Base-by-base conservation (phyloP, 345 rosid genomes). In the Punica granatum region DNA sequence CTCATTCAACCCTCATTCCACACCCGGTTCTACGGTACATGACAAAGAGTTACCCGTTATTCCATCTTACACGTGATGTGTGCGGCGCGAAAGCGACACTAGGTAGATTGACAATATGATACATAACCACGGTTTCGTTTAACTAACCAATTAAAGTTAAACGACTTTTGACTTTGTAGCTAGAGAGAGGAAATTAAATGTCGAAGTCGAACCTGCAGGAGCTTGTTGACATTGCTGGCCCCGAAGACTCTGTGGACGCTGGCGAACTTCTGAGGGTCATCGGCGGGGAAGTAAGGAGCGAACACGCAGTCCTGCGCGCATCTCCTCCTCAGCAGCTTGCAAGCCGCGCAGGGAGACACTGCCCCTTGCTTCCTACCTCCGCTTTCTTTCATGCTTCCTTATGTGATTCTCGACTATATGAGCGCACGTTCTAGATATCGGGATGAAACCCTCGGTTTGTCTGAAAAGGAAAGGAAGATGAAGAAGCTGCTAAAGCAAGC, bases 181-280 rank as follows among this genome's bases (percentile, higher is more conserved):
- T 35, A 21, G 42, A 66, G 67, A 70, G 72, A 62, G 30, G 28
- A 48, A 44, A 36, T 35, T n/a, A 54, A 7, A 51, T 32, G 43
- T 37, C 35, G 30, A 36, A 67, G 46, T 48, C 41, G 72, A 63
- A 88, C 98, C 98, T 92, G 97, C 66, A 92, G 60, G 91, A 90
- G 82, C 78, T 90, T 92, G 86, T 78, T 92, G 74, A 92, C 96
- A 77, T 90, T 92, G 83, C 98, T 90, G 13, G 98, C 98, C 39
- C 98, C 98, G 59, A 90, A 92, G n/a, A 92, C 86, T 79, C 85
- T 88, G 69, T 92, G 98, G 2, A 90, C 98, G 65, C 76, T 85
- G 7, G 97, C 95, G 73, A 92, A 92, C 67, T 90, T 92, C 44
- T 87, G 89, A 53, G 97, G 92, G 70, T 92, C 91, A 64, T 86